Conservation (phyloP, 306 rosid genomes). For the Rosa persica region DNA sequence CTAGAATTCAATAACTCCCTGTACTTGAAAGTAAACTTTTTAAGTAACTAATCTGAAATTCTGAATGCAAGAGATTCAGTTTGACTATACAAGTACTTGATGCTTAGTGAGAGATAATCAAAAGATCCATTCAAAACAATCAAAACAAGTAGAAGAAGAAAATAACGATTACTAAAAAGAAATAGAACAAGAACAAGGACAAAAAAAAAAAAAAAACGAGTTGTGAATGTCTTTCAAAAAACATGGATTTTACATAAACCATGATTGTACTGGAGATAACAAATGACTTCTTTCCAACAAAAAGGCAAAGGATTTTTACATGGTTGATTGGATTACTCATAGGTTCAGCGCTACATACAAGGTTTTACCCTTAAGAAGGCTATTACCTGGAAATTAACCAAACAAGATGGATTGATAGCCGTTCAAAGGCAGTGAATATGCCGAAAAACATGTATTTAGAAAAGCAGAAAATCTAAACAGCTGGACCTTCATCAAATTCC, state of each 20-base stretch:
- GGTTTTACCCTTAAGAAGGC: neutral
- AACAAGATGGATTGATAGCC: neutral
- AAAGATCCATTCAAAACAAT: neutral
- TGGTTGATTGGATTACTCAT: neutral
- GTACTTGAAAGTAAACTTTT: neutral
- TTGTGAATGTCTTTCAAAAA: neutral
- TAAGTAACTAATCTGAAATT: neutral
- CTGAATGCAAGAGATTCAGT: neutral
- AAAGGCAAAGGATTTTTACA: neutral
- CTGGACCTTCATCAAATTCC: neutral
- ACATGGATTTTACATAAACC: neutral
- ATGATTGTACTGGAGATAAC: neutral
- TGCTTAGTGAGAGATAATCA: neutral
- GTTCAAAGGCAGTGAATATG: neutral
- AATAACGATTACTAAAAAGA: neutral
- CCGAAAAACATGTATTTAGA: neutral
- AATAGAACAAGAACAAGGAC: neutral
- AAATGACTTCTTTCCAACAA: neutral
- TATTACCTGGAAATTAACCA: neutral
- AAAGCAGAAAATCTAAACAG: neutral
- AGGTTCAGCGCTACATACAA: neutral
- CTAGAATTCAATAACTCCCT: neutral
- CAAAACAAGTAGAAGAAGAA: neutral
- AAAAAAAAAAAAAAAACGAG: neutral
- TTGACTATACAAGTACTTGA: neutral